Base-by-base conservation (phyloP, 495 filamentous ascomycete genomes). In the Durotheca rogersii region DNA sequence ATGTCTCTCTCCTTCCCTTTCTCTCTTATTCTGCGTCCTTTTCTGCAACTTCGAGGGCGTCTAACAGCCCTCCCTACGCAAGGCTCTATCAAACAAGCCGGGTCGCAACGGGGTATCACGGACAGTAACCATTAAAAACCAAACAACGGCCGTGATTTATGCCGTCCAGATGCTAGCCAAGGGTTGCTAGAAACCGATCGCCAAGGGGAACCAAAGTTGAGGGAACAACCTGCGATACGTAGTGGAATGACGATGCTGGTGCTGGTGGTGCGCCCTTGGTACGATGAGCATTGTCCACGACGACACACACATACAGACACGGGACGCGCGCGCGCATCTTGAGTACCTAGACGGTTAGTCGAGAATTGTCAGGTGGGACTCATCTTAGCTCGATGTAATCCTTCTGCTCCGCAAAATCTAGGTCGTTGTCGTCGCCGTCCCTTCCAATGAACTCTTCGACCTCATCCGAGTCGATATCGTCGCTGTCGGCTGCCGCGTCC, bases 381-480 rank as follows among this genome's bases (percentile, higher is more conserved):
- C 17, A 68, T 69, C 59, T 69, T 32, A 77, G 67, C 23, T 62
- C 62, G 60, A 77, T 76, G 55, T 68, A 77, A 53, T 78, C 74
- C 62, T 63, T 66, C 46, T 74, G 73, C 43, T 71, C 64, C 15
- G 60, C 57, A 47, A 76, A 66, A 27, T 72, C 69, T 41, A 66
- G 59, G 32, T 70, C 68, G 19, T 63, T 60, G 35, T 47, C 37
- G 12, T 47, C 37, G 12, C 70, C 72, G 42, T 72, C 68, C 37
- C 67, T 65, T 51, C 71, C 72, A 53, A 78, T 67, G 59, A 88
- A 82, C 65, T 94, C 89, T 37, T 87, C 86, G 41, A 92, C 78
- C 41, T 83, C 84, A 60, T 94, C 91, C 21, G 89, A 95, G 68
- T 95, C 91, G 64, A 95, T 79, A 68, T 95, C 91, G 63, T 94